These are phyloP conservation scores for Rhizomucor miehei DNA, from an alignment of 371 early-diverging fungal genomes.

Conservation along the genomic window DNA sequence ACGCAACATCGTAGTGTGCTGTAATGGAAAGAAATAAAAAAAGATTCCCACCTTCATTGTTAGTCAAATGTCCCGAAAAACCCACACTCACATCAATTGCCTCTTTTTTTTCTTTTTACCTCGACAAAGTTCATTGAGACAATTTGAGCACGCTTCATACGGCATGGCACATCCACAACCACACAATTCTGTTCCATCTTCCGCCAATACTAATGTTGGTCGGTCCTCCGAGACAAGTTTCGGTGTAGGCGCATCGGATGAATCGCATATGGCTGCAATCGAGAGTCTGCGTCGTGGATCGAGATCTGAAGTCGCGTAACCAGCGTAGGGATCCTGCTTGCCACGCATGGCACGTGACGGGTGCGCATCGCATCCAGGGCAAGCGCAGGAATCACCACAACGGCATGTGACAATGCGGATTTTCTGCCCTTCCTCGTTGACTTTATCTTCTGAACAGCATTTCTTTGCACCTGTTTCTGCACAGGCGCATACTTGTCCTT, in stretches of 20 bases:
- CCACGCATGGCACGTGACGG: slow-evolving; percentile 43
- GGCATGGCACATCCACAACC: slow-evolving; percentile 35
- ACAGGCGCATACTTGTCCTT: not conserved
- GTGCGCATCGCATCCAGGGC: slow-evolving; percentile 49
- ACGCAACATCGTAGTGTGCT: too few relatives aligned
- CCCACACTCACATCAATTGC: too few relatives aligned
- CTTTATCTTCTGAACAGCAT: not conserved
- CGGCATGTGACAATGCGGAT: slow-evolving; percentile 45
- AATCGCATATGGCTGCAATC: slow-evolving; percentile 20
- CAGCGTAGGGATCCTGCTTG: slow-evolving; percentile 35
- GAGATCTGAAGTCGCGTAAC: slow-evolving; percentile 4
- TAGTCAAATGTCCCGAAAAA: too few relatives aligned
- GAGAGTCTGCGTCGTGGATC: slow-evolving; percentile 16
- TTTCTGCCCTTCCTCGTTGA: slow-evolving; percentile 1
- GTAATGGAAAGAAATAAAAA: too few relatives aligned
- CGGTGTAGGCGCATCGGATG: slow-evolving; percentile 8
- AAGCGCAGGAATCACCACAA: slow-evolving; percentile 47
- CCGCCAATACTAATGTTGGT: slow-evolving; percentile 24
- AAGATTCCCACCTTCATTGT: not conserved
- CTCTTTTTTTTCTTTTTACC: slow-evolving; percentile 14
- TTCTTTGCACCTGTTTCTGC: not conserved
- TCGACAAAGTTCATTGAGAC: slow-evolving; percentile 17
- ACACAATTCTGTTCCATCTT: slow-evolving; percentile 28
- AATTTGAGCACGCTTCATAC: slow-evolving; percentile 27
- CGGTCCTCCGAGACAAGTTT: slow-evolving; percentile 10